Evolutionary conservation across 208 protist genomes (phyloP).

Genomic region (Lotmaria passim): DNA sequence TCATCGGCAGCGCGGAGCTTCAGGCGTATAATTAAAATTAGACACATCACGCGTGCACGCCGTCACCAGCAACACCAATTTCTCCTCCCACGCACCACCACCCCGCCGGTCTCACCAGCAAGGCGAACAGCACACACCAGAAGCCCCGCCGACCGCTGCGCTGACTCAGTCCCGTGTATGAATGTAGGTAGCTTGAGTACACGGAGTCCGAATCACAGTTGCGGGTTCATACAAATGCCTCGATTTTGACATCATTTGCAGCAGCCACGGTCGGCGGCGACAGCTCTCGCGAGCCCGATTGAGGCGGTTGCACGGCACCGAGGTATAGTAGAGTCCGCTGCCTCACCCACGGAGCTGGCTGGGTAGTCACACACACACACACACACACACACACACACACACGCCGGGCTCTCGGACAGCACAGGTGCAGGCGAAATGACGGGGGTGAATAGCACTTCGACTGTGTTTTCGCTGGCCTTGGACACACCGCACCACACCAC

Average conservation of each 20-base stretch:
- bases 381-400: slow-evolving; percentile 6
- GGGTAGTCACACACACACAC: neutral
- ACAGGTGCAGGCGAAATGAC: slow-evolving; percentile 41
- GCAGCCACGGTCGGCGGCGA: neutral
- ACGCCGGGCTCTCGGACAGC: slow-evolving; percentile 26
- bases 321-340: slow-evolving; percentile 33
- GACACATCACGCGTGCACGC: no score
- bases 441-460: slow-evolving; percentile 21
- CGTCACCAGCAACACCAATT: no score
- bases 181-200: slow-evolving; percentile 55
- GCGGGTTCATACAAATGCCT: slow-evolving; percentile 69
- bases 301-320: slow-evolving; percentile 31
- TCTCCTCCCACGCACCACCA: no score
- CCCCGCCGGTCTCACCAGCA: neutral
- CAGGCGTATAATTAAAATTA: slow-evolving; percentile 8
- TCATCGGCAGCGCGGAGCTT: neutral
- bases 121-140: no score
- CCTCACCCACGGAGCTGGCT: slow-evolving; percentile 33
- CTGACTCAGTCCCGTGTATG: slow-evolving; percentile 48
- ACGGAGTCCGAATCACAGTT: slow-evolving; percentile 58
- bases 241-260: slow-evolving; percentile 26
- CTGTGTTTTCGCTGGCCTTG: slow-evolving; percentile 43
- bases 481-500: no score
- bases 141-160: neutral
- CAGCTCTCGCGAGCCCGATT: slow-evolving; percentile 36